Evolutionary conservation across 345 rosid species (phyloP).

Genomic region (rapeseed (Brassica napus)): DNA sequence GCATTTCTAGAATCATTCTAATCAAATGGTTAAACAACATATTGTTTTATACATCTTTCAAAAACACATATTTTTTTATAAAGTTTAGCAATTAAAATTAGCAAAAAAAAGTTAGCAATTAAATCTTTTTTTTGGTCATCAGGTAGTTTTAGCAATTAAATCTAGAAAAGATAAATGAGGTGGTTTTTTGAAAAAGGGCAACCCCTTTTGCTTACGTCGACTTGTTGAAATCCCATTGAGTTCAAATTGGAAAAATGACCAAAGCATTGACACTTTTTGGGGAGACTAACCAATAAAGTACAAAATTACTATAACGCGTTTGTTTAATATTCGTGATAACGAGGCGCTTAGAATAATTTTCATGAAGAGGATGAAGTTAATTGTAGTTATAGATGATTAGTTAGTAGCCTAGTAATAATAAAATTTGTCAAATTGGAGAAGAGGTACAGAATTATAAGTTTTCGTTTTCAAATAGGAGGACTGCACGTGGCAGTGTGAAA

Average conservation of each 20-base stretch:
- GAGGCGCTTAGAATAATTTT: background rate
- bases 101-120: background rate
- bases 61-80: background rate
- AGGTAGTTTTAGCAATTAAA: background rate
- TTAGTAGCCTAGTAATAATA: background rate
- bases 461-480: slow-evolving; percentile 19
- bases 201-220: slow-evolving; percentile 23
- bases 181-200: slow-evolving; percentile 18
- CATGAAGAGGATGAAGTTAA: background rate
- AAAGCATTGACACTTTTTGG: background rate
- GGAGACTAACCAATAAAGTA: background rate
- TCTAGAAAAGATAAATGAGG: background rate
- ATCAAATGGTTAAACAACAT: background rate
- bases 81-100: slow-evolving; percentile 1
- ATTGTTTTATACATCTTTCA: background rate
- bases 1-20: background rate
- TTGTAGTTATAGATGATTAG: background rate
- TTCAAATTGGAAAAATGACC: slow-evolving; percentile 25
- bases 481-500: slow-evolving; percentile 30
- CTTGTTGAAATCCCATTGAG: slow-evolving; percentile 16
- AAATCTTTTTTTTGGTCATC: no score
- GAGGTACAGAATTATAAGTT: background rate
- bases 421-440: background rate
- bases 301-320: background rate
- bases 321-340: background rate